Conservation (phyloP, 2,329 filamentous ascomycete species). For the Botryotinia calthae region DNA sequence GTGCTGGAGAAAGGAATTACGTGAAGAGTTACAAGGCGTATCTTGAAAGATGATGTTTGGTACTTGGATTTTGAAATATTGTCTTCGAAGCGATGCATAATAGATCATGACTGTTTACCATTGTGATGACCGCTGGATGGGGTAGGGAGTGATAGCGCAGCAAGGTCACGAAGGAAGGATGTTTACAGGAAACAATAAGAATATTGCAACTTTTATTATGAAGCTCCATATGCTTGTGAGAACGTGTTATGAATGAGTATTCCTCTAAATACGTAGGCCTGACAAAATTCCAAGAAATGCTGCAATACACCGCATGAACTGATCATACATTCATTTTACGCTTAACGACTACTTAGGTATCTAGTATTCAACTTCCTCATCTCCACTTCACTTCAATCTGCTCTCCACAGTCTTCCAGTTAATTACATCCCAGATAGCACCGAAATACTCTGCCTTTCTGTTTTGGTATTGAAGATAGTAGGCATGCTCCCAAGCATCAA, state of each 20-base stretch:
- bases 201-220: background rate
- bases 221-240: background rate
- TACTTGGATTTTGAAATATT: background rate
- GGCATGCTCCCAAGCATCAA: constrained; percentile 95
- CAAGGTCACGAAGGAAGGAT: background rate
- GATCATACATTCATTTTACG: constrained; percentile 2
- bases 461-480: constrained; percentile 97
- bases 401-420: constrained; percentile 91
- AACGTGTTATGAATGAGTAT: background rate
- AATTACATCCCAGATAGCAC: constrained; percentile 88
- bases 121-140: background rate
- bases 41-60: background rate
- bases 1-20: background rate
- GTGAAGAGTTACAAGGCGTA: background rate
- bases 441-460: constrained; percentile 94
- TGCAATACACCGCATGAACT: background rate
- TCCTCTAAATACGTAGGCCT: background rate
- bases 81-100: background rate
- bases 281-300: background rate
- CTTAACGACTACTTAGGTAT: constrained; percentile 6
- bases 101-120: background rate
- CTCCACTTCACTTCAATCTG: constrained; percentile 54
- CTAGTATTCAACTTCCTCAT: background rate
- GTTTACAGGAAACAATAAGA: background rate
- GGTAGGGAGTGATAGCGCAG: no score